A percentile compares a stretch with the other conserved stretches of the same genome.
These are phyloP conservation scores for Fonsecaea nubica DNA, from an alignment of 2,329 filamentous ascomycete species.

Conservation along the genomic window DNA sequence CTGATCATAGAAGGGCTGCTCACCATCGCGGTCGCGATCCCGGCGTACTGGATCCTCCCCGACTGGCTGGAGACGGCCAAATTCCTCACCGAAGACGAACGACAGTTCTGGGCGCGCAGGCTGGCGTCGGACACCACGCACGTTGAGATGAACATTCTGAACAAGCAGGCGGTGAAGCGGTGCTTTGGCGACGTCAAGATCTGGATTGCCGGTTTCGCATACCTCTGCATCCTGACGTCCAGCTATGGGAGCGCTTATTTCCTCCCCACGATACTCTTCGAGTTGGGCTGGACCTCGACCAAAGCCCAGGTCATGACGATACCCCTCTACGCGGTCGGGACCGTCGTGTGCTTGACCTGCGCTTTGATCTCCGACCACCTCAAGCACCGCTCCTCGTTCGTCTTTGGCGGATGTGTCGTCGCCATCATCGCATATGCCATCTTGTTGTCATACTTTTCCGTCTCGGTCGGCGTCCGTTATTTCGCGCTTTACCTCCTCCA, in stretches of 20 bases:
- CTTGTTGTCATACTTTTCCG: constrained; percentile 39
- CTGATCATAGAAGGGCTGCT: constrained; percentile 47
- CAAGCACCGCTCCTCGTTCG: constrained; percentile 45
- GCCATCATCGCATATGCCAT: constrained; percentile 45
- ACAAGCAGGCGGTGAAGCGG: constrained; percentile 39
- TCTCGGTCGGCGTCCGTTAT: constrained; percentile 39
- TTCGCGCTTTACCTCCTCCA: constrained; percentile 41
- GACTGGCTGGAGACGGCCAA: constrained; percentile 45
- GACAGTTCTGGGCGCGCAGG: constrained; percentile 47
- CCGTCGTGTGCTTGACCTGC: constrained; percentile 39
- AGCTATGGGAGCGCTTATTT: constrained; percentile 45
- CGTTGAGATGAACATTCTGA: constrained; percentile 41
- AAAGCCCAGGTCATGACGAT: constrained; percentile 47
- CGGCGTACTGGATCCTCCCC: constrained; percentile 41
- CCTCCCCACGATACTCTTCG: constrained; percentile 45
- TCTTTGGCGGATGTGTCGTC: constrained; percentile 43
- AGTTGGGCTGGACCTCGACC: constrained; percentile 44
- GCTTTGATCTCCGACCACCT: constrained; percentile 42
- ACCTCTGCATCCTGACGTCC: constrained; percentile 45
- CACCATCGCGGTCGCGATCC: constrained; percentile 40
- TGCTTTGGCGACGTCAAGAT: constrained; percentile 45
- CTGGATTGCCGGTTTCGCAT: constrained; percentile 38
- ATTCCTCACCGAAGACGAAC: constrained; percentile 40
- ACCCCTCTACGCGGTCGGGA: constrained; percentile 45
- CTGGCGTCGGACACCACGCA: constrained; percentile 40